A percentile compares a stretch with the other conserved stretches of the same genome.
phyloP scores from a whole-genome alignment of 495 filamentous ascomycete species.

The Penicillium alfredii region DNA sequence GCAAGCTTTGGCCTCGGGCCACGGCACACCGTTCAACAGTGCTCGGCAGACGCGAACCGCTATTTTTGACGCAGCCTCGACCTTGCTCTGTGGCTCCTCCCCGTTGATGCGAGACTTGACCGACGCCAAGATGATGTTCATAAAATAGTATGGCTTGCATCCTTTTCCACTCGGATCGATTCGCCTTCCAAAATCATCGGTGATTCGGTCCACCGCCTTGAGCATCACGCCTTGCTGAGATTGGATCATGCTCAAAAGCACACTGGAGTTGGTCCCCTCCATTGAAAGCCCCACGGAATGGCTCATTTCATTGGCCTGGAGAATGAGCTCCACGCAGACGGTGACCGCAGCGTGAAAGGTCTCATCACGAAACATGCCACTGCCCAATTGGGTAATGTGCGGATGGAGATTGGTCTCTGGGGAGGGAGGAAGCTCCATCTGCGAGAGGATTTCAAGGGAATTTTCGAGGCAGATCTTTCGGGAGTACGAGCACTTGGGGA shows the following conservation, averaged over 20 bases:
- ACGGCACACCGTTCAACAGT: conserved; percentile 22
- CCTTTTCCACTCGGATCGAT: conserved; percentile 26
- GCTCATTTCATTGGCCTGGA: conserved; percentile 28
- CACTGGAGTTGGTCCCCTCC: conserved; percentile 20
- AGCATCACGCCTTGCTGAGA: conserved; percentile 37
- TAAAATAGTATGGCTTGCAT: conserved; percentile 32
- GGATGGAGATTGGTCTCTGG: conserved; percentile 17
- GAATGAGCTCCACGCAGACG: conserved; percentile 33
- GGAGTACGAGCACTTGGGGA: conserved; percentile 52
- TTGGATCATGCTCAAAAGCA: conserved; percentile 31
- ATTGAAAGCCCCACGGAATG: conserved; percentile 7
- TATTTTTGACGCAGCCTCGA: conserved; percentile 23
- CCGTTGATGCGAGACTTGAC: conserved; percentile 35
- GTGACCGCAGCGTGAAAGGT: conserved; percentile 35
- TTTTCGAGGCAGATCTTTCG: conserved; percentile 49
- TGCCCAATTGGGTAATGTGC: conserved; percentile 30
- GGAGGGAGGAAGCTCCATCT: conserved; percentile 28
- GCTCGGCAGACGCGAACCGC: conserved; percentile 21
- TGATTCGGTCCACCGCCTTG: conserved; percentile 27
- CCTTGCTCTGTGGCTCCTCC: conserved; percentile 24
- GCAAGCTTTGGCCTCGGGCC: conserved; percentile 17
- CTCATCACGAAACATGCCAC: conserved; percentile 37
- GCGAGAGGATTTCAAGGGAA: conserved; percentile 44
- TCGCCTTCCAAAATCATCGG: conserved; percentile 29
- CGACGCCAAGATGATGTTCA: conserved; percentile 28